A percentile compares a stretch with the other conserved stretches of the same genome.
Conservation (phyloP, 2,329 filamentous ascomycete species). For the Coniella lustricola region DNA sequence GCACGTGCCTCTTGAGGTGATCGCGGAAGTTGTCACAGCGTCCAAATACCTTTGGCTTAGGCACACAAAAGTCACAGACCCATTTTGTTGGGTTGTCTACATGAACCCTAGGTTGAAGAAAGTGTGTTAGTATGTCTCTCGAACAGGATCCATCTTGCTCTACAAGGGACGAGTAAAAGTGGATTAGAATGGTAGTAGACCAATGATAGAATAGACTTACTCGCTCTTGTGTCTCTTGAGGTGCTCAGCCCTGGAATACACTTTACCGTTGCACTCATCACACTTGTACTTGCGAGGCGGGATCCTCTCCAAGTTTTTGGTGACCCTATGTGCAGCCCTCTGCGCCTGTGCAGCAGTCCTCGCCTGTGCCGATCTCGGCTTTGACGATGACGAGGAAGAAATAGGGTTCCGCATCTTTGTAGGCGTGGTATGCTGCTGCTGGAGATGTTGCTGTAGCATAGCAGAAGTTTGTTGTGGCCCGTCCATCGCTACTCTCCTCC, state of each 20-base stretch:
- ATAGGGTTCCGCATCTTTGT: neutral
- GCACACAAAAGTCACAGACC: constrained; percentile 12
- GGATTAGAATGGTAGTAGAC: neutral
- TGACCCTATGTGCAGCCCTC: constrained; percentile 3
- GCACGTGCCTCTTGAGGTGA: constrained; percentile 13
- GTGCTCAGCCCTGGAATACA: constrained; percentile 12
- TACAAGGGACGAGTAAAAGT: too few relatives aligned
- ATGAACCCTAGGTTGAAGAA: neutral
- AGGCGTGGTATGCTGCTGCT: neutral
- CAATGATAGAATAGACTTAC: constrained; percentile 1
- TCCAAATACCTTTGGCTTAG: constrained; percentile 9
- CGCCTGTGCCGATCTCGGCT: constrained; percentile 5
- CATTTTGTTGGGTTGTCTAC: constrained; percentile 10
- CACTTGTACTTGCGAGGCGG: constrained; percentile 11
- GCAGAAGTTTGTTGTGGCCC: constrained; percentile 13
- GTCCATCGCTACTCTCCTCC: constrained; percentile 12
- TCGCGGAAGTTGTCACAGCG: constrained; percentile 13
- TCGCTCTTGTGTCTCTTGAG: constrained; percentile 13
- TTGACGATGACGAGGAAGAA: neutral
- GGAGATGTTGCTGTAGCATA: constrained; percentile 12
- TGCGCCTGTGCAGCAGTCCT: constrained; percentile 4
- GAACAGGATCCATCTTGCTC: too few relatives aligned
- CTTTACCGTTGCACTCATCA: constrained; percentile 11
- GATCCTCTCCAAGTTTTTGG: constrained; percentile 10
- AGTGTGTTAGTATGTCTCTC: neutral